phyloP scores from a whole-genome alignment of 2,329 filamentous ascomycete genomes.

The Pleurostoma richardsiae region DNA sequence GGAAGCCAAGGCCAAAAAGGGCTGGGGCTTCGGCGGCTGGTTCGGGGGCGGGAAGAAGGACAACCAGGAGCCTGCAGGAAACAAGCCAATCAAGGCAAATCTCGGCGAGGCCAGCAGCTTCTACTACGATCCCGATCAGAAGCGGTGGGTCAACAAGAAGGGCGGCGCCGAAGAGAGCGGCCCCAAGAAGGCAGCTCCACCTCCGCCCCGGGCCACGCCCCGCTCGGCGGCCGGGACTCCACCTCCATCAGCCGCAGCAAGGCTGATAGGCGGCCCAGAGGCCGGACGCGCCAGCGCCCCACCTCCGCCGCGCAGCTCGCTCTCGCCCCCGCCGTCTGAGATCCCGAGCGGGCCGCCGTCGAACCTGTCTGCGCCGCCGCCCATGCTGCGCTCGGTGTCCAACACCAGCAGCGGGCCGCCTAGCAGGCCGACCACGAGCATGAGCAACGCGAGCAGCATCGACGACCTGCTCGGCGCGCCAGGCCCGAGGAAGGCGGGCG shows the following conservation, averaged over 20 bases:
- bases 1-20: constrained; percentile 51
- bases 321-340: constrained; percentile 3
- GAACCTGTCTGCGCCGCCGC: constrained; percentile 21
- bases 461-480: constrained; percentile 83
- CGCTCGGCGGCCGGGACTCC: constrained; percentile 48
- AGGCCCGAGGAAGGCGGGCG: constrained; percentile 59
- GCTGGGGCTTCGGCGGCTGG: constrained; percentile 83
- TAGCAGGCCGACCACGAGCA: constrained; percentile 69
- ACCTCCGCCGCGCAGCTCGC: constrained; percentile 7
- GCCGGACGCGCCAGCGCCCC: constrained; percentile 16
- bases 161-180: constrained; percentile 59
- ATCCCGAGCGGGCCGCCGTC: constrained; percentile 13
- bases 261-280: constrained; percentile 18
- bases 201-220: constrained; percentile 64
- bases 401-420: constrained; percentile 51
- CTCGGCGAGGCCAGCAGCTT: constrained; percentile 91
- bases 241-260: constrained; percentile 37
- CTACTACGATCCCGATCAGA: constrained; percentile 90
- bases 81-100: constrained; percentile 81
- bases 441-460: constrained; percentile 91
- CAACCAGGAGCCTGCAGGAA: constrained; percentile 38
- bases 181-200: constrained; percentile 64
- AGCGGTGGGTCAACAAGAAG: constrained; percentile 98
- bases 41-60: constrained; percentile 66
- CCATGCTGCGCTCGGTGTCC: constrained; percentile 44